Base-by-base conservation (phyloP, 148 eudicot species). In the Salicornia ramosissima region DNA sequence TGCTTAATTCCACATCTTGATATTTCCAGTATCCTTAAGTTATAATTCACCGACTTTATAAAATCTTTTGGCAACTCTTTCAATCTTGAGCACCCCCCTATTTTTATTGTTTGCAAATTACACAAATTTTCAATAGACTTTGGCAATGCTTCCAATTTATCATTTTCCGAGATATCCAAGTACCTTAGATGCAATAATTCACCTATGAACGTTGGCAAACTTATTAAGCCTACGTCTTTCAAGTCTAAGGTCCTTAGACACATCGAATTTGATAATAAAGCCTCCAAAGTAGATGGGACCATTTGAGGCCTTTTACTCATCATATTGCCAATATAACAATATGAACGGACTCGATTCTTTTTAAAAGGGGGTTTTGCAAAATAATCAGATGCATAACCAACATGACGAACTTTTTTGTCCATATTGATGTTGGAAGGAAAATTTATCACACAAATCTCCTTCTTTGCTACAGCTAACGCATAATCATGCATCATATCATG, bases 401-500 rank as follows among this genome's bases (percentile, higher is more conserved):
- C 5, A 40, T 45, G 52, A 1, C 52, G 52, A 22, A 14, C 19
- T 42, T 29, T 57, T 14, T 14, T 29, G 12, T 9, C 34, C 1
- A 36, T 6, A n/a, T 62, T 22, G 21, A 24, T 19, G 15, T 9
- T 62, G n/a, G 4, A 16, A 10, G 40, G 5, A 36, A 36, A 36
- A 8, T 36, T 36, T 36, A 8, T 36, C 8, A 36, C 8, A 36
- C 40, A 62, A 22, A 62, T 36, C 26, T 36, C 65, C 15, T 34
- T 36, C 16, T 46, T 46, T 8, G 65, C 45, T 19, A 62, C 65
- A 4, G 9, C 22, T 39, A 18, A 46, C 19, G 65, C 65, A 2
- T 34, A 16, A 22, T 62, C 65, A 62, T 62, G 66, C 29, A 74
- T 28, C 4, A 74, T n/a, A 28, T 67, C 63, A 15, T 67, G 72